Conservation (phyloP, 495 filamentous ascomycete genomes). For the Penicillium paxilli region DNA sequence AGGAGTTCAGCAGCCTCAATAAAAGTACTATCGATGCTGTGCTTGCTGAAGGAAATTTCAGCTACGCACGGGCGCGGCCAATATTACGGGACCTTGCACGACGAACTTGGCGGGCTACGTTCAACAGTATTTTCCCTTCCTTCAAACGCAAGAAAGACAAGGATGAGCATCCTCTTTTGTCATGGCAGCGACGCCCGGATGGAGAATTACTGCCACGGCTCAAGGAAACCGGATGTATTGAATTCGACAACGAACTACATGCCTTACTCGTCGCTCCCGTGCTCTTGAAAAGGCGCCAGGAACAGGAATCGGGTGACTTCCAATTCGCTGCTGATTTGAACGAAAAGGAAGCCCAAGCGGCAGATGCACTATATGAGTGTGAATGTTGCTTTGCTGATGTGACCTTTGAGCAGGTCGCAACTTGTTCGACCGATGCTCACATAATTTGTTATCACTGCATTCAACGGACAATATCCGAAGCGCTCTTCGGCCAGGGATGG, state of each 20-base stretch:
- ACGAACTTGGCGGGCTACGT: conserved; percentile 82
- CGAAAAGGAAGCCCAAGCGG: conserved; percentile 69
- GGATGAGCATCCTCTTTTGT: conserved; percentile 62
- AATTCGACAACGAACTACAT: conserved; percentile 80
- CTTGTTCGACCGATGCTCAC: conserved; percentile 71
- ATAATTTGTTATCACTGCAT: conserved; percentile 87
- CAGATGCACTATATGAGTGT: conserved; percentile 77
- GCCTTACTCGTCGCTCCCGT: conserved; percentile 65
- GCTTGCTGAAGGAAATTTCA: conserved; percentile 87
- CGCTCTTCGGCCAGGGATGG: conserved; percentile 92
- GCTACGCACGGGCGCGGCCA: conserved; percentile 74
- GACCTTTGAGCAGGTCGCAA: conserved; percentile 78
- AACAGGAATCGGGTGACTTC: conserved; percentile 64
- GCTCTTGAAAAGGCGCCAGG: conserved; percentile 49
- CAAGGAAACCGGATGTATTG: conserved; percentile 69
- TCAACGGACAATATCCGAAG: conserved; percentile 73
- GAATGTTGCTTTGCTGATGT: conserved; percentile 82
- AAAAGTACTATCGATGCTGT: conserved; percentile 83
- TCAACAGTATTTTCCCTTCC: conserved; percentile 71
- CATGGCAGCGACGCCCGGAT: conserved; percentile 57
- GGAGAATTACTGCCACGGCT: conserved; percentile 56
- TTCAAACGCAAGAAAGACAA: conserved; percentile 62
- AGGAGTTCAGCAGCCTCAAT: conserved; percentile 82
- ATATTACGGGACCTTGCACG: conserved; percentile 72
- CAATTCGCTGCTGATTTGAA: conserved; percentile 67